Percentiles rank a stretch among this genome's conserved stretches.
These are phyloP conservation scores for Dioscorea zingiberensis DNA, from an alignment of 106 monocot species.

Conservation along the genomic window DNA sequence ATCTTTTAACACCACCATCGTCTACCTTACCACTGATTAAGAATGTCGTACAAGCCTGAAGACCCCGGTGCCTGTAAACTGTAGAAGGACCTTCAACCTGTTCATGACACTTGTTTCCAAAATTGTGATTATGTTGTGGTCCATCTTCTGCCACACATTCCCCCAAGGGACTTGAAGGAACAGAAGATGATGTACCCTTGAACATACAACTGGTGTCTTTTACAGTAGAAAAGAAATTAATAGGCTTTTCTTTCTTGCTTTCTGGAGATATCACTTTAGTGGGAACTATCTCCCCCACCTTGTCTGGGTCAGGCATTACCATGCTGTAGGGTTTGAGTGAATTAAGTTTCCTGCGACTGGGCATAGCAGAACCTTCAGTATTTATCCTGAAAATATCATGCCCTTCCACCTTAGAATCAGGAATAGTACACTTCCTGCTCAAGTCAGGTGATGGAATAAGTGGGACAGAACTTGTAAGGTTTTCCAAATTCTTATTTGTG, in stretches of 20 bases:
- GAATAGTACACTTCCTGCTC: neutral
- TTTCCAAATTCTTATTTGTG: neutral
- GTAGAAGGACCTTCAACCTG: neutral
- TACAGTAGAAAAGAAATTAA: conserved; percentile 6
- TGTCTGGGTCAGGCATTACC: conserved; percentile 9
- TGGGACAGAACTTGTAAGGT: neutral
- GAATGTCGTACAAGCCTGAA: conserved; percentile 18
- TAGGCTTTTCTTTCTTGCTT: neutral
- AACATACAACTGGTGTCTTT: neutral
- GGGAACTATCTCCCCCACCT: neutral
- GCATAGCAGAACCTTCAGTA: conserved; percentile 18
- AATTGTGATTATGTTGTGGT: neutral
- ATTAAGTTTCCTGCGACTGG: conserved; percentile 23
- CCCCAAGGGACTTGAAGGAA: conserved; percentile 1
- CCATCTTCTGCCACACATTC: neutral
- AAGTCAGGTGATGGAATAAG: conserved; percentile 10
- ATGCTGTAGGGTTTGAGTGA: conserved; percentile 52
- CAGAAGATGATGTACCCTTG: neutral
- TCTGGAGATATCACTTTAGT: neutral
- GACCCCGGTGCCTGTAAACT: too few relatives aligned
- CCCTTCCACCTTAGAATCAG: neutral
- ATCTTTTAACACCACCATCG: conserved; percentile 5
- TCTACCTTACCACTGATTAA: conserved; percentile 12
- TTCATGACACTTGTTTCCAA: conserved; percentile 8
- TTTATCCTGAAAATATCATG: conserved; percentile 6